These are phyloP conservation scores for Cenchrus americanus DNA, from an alignment of 176 grass and related monocot genomes.

Conservation along the genomic window DNA sequence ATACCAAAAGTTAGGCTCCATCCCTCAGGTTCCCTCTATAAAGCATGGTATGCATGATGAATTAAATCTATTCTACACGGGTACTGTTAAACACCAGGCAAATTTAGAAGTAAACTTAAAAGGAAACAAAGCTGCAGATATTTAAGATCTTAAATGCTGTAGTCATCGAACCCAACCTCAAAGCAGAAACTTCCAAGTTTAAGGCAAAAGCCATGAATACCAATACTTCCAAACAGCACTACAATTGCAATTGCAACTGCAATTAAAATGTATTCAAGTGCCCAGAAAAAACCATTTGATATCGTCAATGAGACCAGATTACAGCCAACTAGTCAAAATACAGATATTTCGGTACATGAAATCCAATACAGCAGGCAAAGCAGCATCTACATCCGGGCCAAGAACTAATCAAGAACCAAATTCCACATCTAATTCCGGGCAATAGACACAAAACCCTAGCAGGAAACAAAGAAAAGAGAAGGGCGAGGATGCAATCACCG, in stretches of 20 bases:
- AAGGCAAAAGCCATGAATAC: conserved; percentile 41
- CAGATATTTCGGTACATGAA: conserved; percentile 53
- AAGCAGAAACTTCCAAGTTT: conserved; percentile 41
- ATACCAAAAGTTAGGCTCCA: background rate
- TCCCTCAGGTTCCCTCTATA: background rate
- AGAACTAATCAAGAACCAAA: too few species aligned
- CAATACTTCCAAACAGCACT: conserved; percentile 42
- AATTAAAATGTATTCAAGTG: conserved; percentile 36
- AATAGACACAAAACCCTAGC: too few species aligned
- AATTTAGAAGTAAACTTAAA: conserved; percentile 21
- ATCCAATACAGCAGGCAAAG: conserved; percentile 48
- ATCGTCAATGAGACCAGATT: conserved; percentile 43
- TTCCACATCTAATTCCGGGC: too few species aligned
- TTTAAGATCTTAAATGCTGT: conserved; percentile 17
- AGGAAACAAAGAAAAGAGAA: too few species aligned
- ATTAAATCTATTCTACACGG: background rate
- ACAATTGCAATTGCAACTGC: conserved; percentile 48
- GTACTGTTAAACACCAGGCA: background rate
- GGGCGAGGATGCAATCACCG: too few species aligned
- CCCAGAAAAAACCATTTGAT: conserved; percentile 48
- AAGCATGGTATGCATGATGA: background rate
- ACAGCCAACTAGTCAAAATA: conserved; percentile 47
- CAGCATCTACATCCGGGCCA: too few species aligned
- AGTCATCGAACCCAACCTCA: conserved; percentile 17
- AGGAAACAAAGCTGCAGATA: too few species aligned